phyloP scores from a whole-genome alignment of 306 rosid species.

The Trifolium dubium region DNA sequence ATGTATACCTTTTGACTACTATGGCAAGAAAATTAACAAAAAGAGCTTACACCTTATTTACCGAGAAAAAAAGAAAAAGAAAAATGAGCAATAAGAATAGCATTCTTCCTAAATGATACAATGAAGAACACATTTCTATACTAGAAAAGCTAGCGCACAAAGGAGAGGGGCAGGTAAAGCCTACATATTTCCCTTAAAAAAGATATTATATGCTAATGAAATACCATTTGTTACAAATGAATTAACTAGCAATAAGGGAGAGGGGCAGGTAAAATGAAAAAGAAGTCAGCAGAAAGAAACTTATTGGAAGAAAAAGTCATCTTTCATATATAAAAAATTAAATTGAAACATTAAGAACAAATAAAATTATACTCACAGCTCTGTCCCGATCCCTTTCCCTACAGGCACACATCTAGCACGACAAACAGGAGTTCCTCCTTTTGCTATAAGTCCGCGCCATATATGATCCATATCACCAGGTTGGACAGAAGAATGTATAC shows the following conservation, averaged over 20 bases:
- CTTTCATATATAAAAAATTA: constrained; percentile 4
- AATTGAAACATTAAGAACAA: constrained; percentile 36
- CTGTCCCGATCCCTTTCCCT: constrained; percentile 81
- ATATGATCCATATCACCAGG: constrained; percentile 75
- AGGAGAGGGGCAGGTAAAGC: constrained; percentile 18
- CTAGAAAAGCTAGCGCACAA: constrained; percentile 15
- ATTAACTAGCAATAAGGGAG: constrained; percentile 6
- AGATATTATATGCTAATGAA: background rate
- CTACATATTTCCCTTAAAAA: constrained; percentile 5
- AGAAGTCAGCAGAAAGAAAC: constrained; percentile 21
- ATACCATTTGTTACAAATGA: background rate
- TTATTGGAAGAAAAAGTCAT: constrained; percentile 5
- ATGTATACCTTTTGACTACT: constrained; percentile 27
- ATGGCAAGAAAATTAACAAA: background rate
- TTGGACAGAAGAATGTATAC: constrained; percentile 58
- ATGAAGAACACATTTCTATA: constrained; percentile 9
- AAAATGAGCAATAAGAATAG: constrained; percentile 14
- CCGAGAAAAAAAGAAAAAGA: background rate
- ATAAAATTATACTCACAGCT: constrained; percentile 76
- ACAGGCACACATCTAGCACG: constrained; percentile 92
- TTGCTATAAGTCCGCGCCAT: constrained; percentile 96
- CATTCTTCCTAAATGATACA: background rate
- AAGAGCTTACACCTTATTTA: constrained; percentile 11
- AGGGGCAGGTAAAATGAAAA: constrained; percentile 7
- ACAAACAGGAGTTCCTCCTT: constrained; percentile 98